Evolutionary conservation across 306 rosid species (phyloP).

Genomic region (Inga laurina): DNA sequence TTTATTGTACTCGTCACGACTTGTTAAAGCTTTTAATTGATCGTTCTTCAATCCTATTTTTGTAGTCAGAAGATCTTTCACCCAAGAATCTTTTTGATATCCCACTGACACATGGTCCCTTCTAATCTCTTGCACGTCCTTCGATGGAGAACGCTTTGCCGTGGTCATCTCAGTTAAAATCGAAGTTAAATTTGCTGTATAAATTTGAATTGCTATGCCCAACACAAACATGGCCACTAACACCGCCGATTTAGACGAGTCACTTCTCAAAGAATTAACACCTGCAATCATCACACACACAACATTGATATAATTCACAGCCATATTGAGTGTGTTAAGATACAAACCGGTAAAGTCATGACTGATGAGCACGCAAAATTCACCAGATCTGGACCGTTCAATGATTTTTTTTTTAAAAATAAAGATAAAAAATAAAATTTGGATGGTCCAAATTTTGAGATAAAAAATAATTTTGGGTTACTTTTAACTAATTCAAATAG

Average conservation of each 20-base stretch:
- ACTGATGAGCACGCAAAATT: no score
- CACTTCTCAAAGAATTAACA: neutral
- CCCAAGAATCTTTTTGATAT: neutral
- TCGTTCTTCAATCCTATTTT: neutral
- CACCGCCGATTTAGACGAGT: neutral
- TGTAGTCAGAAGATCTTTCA: neutral
- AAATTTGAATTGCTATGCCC: neutral
- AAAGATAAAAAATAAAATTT: no score
- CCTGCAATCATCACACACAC: neutral
- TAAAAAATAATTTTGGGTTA: no score
- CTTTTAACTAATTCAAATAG: no score
- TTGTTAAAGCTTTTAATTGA: neutral
- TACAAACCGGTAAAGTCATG: no score
- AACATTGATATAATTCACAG: neutral
- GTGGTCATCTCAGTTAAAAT: neutral
- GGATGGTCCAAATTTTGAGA: no score
- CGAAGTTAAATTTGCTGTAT: neutral
- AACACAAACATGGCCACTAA: neutral
- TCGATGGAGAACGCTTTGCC: conserved; percentile 15
- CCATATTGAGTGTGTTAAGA: no score
- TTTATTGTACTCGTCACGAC: neutral
- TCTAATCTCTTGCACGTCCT: conserved; percentile 26
- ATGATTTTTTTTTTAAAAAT: no score
- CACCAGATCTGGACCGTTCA: no score
- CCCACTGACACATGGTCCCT: neutral